A percentile compares a stretch with the other conserved stretches of the same genome.
These are phyloP conservation scores for Ophiocordyceps camponoti-leonardi DNA, from an alignment of 2,329 filamentous ascomycete species.

Conservation along the genomic window DNA sequence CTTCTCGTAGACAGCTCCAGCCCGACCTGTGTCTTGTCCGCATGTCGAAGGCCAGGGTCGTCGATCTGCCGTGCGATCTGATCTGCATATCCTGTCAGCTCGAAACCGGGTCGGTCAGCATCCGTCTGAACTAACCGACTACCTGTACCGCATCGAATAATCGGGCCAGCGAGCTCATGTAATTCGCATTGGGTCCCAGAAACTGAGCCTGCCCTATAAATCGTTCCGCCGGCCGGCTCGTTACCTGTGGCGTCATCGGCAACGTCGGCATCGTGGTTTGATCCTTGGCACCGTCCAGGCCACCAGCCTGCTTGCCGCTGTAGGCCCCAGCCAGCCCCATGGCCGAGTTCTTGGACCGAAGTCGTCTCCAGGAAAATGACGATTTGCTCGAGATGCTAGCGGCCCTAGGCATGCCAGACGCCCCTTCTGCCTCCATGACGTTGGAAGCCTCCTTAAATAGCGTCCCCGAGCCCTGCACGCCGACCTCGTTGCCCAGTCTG, in stretches of 20 bases:
- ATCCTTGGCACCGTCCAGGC: constrained; percentile 12
- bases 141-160: constrained; percentile 88
- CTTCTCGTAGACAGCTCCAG: constrained; percentile 85
- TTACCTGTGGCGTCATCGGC: constrained; percentile 55
- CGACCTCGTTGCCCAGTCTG: constrained; percentile 86
- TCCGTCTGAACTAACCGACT: constrained; percentile 46
- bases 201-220: constrained; percentile 55
- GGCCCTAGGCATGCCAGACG: constrained; percentile 29
- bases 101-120: not conserved
- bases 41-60: constrained; percentile 80
- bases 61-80: constrained; percentile 93
- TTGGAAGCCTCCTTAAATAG: constrained; percentile 56
- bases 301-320: constrained; percentile 9
- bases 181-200: constrained; percentile 69
- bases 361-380: constrained; percentile 73
- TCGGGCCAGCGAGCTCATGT: constrained; percentile 79
- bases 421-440: constrained; percentile 25
- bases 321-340: constrained; percentile 38
- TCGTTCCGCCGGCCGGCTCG: constrained; percentile 52
- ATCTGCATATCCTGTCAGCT: constrained; percentile 33
- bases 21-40: constrained; percentile 86
- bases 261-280: constrained; percentile 48
- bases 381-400: constrained; percentile 51
- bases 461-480: constrained; percentile 53
- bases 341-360: constrained; percentile 77